Base-by-base conservation (phyloP, 805 yeast species). In the Pichia scutulata region DNA sequence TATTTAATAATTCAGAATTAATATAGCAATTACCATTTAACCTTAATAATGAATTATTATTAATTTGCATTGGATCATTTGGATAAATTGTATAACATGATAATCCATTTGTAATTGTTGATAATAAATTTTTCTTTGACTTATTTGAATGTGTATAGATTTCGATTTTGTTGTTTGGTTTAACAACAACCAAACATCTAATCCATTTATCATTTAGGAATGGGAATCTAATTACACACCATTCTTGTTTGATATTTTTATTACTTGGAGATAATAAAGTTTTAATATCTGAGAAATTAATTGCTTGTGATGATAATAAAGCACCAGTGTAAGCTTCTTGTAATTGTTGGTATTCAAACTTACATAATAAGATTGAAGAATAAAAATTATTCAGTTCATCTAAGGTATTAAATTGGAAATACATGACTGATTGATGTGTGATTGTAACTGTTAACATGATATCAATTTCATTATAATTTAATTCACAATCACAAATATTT, bases 301-400 rank as follows among this genome's bases (percentile, higher is more conserved):
- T 70, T 1, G 84, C 88, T 55, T 78, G 80, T 9, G 78, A 65
- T 9, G 84, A 77, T 33, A 82, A 63, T 33, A 82, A 65, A 2
- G 81, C 84, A 7, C 86, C 89, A 0, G 87, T 81, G 59, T 76
- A 82, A 21, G 81, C 74, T 63, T 81, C 84, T 58, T 77, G 81
- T 48, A 82, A 67, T 44, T 77, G 74, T 19, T 72, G 70, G 56
- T 69, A 75, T 63, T 82, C 89, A 59, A 69, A 82, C 55, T 74
- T 77, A n/a, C 83, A 66, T 44, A 82, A 62, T 46, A 74, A 66
- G 36, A 82, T 61, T 3, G 81, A 76, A 1, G 80, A 66, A 19
- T 77, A 66, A 47, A 67, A 63, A 30, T 53, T 52, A 39, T 64
- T 62, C 28, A 65, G 49, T 25, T 66, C 67, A 16, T 58, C 58